These are phyloP conservation scores for Entomortierella lignicola DNA, from an alignment of 192 early-diverging fungal species.

Conservation along the genomic window DNA sequence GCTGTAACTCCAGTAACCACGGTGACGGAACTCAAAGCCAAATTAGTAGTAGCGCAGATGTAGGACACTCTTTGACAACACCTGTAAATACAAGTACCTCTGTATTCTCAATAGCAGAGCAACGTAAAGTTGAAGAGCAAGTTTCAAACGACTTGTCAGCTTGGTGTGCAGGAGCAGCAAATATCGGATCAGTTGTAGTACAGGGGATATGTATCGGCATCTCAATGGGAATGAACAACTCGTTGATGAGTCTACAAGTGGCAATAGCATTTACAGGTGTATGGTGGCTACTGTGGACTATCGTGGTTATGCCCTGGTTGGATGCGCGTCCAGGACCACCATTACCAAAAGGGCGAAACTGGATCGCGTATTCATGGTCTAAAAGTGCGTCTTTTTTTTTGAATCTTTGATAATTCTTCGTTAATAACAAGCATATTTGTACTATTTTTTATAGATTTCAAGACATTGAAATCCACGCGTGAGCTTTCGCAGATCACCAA, in stretches of 20 bases:
- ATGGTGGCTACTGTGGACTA: constrained; percentile 62
- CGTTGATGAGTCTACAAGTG: constrained; percentile 51
- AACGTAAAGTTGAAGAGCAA: constrained; percentile 44
- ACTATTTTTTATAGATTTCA: too few relatives aligned
- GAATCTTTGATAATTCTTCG: too few relatives aligned
- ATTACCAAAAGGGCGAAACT: constrained; percentile 57
- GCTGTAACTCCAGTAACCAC: too few relatives aligned
- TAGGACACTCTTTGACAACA: background rate
- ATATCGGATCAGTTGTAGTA: constrained; percentile 29
- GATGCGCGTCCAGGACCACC: constrained; percentile 58
- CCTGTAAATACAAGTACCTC: background rate
- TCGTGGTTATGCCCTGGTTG: constrained; percentile 51
- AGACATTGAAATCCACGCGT: constrained; percentile 54
- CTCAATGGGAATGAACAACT: constrained; percentile 42
- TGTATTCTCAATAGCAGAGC: background rate
- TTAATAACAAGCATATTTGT: too few relatives aligned
- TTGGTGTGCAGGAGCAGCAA: constrained; percentile 38
- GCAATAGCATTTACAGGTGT: constrained; percentile 55
- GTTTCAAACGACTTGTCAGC: constrained; percentile 58
- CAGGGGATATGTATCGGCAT: constrained; percentile 39
- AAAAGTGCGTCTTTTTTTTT: constrained; percentile 32
- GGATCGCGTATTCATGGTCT: constrained; percentile 53
- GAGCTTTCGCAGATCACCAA: constrained; percentile 61
- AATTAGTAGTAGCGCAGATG: background rate
- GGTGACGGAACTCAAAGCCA: background rate